Evolutionary conservation across 305 asterid species (phyloP).

Genomic region (Nicotiana rustica): DNA sequence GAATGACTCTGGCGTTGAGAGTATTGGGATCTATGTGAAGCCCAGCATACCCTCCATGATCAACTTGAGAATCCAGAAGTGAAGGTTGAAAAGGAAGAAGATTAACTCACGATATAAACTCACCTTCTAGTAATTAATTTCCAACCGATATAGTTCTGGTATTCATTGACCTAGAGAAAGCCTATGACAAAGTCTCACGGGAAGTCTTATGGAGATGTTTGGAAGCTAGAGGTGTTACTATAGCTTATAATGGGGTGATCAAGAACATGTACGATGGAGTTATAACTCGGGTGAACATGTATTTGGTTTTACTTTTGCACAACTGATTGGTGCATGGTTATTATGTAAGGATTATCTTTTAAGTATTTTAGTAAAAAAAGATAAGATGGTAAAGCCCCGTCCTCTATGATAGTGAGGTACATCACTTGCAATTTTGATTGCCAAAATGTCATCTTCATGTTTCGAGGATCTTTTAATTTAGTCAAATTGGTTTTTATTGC

Average conservation of each 20-base stretch:
- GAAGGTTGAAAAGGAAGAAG: slow-evolving; percentile 18
- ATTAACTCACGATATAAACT: too few relatives aligned
- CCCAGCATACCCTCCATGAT: background rate
- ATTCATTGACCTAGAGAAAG: too few relatives aligned
- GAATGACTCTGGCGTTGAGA: background rate
- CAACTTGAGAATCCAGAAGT: background rate
- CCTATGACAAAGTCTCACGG: too few relatives aligned
- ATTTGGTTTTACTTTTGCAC: background rate
- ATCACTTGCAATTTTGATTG: background rate
- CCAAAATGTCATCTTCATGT: background rate
- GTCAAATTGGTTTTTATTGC: too few relatives aligned
- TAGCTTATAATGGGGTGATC: too few relatives aligned
- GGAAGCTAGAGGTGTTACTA: too few relatives aligned
- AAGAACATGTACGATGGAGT: too few relatives aligned
- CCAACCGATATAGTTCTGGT: too few relatives aligned
- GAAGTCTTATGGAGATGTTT: too few relatives aligned
- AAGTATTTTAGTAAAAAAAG: background rate
- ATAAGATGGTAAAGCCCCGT: background rate
- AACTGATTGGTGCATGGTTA: background rate
- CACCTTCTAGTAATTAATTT: too few relatives aligned
- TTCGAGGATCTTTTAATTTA: background rate
- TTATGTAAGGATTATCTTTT: background rate
- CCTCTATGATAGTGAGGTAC: background rate
- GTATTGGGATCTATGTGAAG: slow-evolving; percentile 7
- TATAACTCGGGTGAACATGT: too few relatives aligned